Percentiles rank a stretch among this genome's conserved stretches.
Evolutionary conservation across 2,329 filamentous ascomycete genomes (phyloP).

Genomic region (Biscogniauxia mediterranea): DNA sequence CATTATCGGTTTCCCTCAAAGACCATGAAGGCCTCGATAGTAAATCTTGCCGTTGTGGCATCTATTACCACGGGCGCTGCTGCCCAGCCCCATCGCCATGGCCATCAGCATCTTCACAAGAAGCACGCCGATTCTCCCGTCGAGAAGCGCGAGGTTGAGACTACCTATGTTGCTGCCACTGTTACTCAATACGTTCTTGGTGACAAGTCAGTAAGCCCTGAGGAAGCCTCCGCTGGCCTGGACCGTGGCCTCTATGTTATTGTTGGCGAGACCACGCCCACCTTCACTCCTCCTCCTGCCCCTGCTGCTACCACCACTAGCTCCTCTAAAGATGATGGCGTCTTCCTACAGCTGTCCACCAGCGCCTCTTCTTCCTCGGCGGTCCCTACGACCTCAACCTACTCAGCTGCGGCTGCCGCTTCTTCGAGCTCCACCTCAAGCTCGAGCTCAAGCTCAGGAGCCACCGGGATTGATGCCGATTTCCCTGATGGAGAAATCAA

Average conservation of each 20-base stretch:
- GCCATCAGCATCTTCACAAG: constrained; percentile 58
- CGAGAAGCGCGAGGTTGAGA: constrained; percentile 49
- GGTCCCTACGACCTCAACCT: constrained; percentile 23
- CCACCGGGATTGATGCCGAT: constrained; percentile 57
- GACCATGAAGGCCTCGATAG: constrained; percentile 48
- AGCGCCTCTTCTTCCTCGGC: constrained; percentile 31
- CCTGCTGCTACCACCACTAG: constrained; percentile 32
- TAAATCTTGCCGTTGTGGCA: constrained; percentile 51
- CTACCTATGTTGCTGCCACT: constrained; percentile 58
- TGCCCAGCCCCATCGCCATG: constrained; percentile 59
- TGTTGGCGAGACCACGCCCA: constrained; percentile 57
- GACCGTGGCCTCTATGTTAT: constrained; percentile 67
- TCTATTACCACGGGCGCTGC: constrained; percentile 43
- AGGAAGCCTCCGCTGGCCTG: constrained; percentile 70
- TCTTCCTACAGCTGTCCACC: constrained; percentile 31
- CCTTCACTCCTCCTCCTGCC: constrained; percentile 45
- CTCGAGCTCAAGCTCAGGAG: constrained; percentile 28
- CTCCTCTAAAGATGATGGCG: constrained; percentile 31
- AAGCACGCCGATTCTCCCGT: constrained; percentile 49
- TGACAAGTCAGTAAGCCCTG: constrained; percentile 57
- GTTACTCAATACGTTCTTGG: constrained; percentile 72
- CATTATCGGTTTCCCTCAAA: constrained; percentile 2
- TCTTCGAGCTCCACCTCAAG: constrained; percentile 25
- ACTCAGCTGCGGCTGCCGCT: constrained; percentile 24
- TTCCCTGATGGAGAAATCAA: constrained; percentile 75